Conservation (phyloP, 352 stramenopile species). For the Phytophthora pluvialis region DNA sequence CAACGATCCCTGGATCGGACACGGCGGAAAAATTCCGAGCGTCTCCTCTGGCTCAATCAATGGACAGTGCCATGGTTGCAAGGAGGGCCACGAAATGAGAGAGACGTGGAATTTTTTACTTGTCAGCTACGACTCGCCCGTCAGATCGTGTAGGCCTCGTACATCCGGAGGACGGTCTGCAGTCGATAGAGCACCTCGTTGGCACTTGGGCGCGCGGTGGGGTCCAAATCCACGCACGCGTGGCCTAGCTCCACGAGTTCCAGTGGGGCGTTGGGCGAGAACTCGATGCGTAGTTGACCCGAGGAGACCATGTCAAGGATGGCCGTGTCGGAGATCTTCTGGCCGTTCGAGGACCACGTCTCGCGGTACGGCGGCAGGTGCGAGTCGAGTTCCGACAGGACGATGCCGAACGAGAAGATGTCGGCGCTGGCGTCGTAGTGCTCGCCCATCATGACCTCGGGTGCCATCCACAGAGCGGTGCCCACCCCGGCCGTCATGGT, state of each 20-base stretch:
- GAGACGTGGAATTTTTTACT: background rate
- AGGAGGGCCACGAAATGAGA: background rate
- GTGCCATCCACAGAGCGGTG: slow-evolving; percentile 47
- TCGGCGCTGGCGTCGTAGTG: slow-evolving; percentile 45
- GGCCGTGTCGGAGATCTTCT: slow-evolving; percentile 14
- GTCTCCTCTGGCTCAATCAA: slow-evolving; percentile 5
- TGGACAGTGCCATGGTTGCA: background rate
- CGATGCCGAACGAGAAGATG: slow-evolving; percentile 48
- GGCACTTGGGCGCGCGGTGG: slow-evolving; percentile 32
- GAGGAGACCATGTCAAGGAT: slow-evolving; percentile 43
- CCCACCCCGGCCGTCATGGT: slow-evolving; percentile 47
- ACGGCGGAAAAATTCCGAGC: slow-evolving; percentile 11
- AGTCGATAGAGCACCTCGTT: slow-evolving; percentile 35
- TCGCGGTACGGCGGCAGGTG: slow-evolving; percentile 33
- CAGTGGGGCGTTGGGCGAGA: slow-evolving; percentile 21
- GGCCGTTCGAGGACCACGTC: slow-evolving; percentile 1
- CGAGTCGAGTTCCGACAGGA: slow-evolving; percentile 43
- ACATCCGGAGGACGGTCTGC: slow-evolving; percentile 26
- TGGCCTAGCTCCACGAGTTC: slow-evolving; percentile 26
- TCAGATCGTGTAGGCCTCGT: slow-evolving; percentile 25
- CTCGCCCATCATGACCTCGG: slow-evolving; percentile 45
- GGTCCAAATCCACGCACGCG: slow-evolving; percentile 39
- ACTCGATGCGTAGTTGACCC: slow-evolving; percentile 35
- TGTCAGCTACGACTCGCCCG: background rate
- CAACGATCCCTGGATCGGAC: background rate